Base-by-base conservation (phyloP, 169 alveolate genomes). In the Theileria parva region DNA sequence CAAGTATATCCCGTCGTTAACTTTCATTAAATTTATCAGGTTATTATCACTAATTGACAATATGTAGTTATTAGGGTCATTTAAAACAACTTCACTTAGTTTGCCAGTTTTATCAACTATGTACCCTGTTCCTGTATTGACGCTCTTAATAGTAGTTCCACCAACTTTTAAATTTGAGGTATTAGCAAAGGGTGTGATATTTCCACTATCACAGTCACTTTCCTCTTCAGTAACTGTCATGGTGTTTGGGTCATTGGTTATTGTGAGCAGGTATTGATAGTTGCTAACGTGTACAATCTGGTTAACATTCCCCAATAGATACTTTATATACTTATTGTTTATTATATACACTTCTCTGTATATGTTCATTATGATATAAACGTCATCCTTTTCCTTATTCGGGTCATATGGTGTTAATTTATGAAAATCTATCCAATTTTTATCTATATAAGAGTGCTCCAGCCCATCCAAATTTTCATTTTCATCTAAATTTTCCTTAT, bases 281-380 rank as follows among this genome's bases (percentile, higher is more conserved):
- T 44, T 15, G 19, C 8, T 44, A 13, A 44, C 8, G 53, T 44
- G 53, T 21, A 63, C 50, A 7, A 63, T 39, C 39, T 63, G 71
- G 71, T 63, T 63, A n/a, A 63, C 71, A 15, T 63, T 21, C 2
- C 39, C 48, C 51, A 63, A 7, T 0, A 63, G 39, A 13, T 27
- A 21, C 7, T 63, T 39, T 15, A 63, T 30, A 21, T 63, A 30
- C 51, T 63, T 21, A 5, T 63, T 39, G 23, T 21, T 63, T 39
- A 63, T 39, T 30, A 63, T 15, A 63, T 63, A 63, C 37, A 63
- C 53, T 21, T 63, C 39, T 21, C 71, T 63, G 48, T 63, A 63
- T 39, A 15, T 21, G 11, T 63, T 63, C 51, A 63, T 44, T 44
- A 44, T 44, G 53, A 44, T 44, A 44, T 44, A 44, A 11, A 44